These are phyloP conservation scores for Cymbomonas tetramitiformis DNA, from an alignment of 139 green algal genomes.

Conservation along the genomic window DNA sequence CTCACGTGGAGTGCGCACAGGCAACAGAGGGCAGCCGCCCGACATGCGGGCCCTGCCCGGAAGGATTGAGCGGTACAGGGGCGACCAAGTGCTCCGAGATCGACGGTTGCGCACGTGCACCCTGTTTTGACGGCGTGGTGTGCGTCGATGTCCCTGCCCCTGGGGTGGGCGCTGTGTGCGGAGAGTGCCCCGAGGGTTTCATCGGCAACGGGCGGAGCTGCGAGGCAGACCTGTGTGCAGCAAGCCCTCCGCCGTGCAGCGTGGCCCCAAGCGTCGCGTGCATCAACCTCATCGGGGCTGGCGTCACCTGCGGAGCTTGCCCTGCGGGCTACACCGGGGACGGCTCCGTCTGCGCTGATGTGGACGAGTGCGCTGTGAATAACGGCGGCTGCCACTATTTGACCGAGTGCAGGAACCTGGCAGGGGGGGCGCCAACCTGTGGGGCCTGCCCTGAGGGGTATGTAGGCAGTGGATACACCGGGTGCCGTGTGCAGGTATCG, in stretches of 20 bases:
- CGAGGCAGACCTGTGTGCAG: no score
- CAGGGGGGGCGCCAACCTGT: neutral
- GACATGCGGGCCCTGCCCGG: neutral
- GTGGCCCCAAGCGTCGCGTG: no score
- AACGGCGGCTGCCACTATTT: constrained; percentile 3
- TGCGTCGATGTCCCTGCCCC: neutral
- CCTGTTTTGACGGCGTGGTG: neutral
- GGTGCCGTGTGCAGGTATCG: neutral
- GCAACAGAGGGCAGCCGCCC: neutral
- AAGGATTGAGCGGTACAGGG: neutral
- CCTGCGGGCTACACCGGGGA: constrained; percentile 1
- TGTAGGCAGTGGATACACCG: constrained; percentile 1
- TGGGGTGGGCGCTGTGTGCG: neutral
- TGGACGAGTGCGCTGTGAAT: neutral
- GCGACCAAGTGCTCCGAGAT: neutral
- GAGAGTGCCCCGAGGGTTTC: neutral
- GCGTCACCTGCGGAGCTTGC: neutral
- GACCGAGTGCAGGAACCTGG: constrained; percentile 6
- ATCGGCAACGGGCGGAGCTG: neutral
- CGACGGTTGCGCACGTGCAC: neutral
- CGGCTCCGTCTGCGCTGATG: neutral
- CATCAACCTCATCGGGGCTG: no score
- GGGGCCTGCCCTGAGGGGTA: constrained; percentile 6
- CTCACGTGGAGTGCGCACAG: neutral
- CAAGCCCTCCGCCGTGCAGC: no score